These are phyloP conservation scores for Yamagishiella unicocca DNA, from an alignment of 139 green algal species.

Conservation along the genomic window DNA sequence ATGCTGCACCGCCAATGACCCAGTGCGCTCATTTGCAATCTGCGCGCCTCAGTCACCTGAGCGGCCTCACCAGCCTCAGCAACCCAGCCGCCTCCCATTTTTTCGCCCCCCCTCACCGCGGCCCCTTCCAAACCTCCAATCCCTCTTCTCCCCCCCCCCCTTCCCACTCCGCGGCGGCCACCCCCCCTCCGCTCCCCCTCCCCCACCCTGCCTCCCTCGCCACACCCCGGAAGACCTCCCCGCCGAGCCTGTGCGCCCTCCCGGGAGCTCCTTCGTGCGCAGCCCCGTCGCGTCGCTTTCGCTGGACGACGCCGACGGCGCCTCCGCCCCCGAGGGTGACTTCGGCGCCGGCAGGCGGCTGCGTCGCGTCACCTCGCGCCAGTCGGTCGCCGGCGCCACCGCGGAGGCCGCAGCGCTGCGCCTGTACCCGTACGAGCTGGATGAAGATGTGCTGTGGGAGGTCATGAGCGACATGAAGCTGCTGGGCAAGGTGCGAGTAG, in stretches of 20 bases:
- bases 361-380: slow-evolving; percentile 17
- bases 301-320: neutral
- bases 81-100: no score
- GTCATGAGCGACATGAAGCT: slow-evolving; percentile 58
- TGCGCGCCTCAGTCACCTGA: no score
- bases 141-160: no score
- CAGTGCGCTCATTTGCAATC: no score
- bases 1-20: no score
- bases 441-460: slow-evolving; percentile 65
- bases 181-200: neutral
- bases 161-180: no score
- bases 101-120: no score
- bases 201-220: neutral
- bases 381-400: slow-evolving; percentile 32
- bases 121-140: no score
- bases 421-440: slow-evolving; percentile 60
- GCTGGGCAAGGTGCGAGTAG: slow-evolving; percentile 27
- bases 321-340: neutral
- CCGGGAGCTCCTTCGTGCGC: slow-evolving; percentile 36
- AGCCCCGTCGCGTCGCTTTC: slow-evolving; percentile 1
- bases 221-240: neutral
- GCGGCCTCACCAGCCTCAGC: no score
- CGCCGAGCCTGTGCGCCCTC: neutral
- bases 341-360: slow-evolving; percentile 33
- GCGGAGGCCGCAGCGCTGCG: slow-evolving; percentile 17